These are phyloP conservation scores for Exsudoporus frostii DNA, from an alignment of 768 basidiomycete genomes.

Conservation along the genomic window DNA sequence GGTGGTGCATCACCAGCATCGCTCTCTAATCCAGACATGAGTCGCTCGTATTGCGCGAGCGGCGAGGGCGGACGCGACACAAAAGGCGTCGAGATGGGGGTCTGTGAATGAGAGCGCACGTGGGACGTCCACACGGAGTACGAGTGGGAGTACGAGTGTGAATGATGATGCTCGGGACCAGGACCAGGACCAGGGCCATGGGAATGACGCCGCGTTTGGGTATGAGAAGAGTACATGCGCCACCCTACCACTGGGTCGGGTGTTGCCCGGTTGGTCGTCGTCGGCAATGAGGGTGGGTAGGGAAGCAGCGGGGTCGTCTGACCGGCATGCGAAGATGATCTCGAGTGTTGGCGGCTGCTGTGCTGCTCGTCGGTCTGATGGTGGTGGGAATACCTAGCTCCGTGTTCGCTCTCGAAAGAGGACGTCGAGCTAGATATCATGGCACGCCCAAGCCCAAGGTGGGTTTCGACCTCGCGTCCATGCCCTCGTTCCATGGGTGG, in stretches of 20 bases:
- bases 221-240: neutral
- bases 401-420: constrained; percentile 24
- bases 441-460: constrained; percentile 21
- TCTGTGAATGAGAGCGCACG: neutral
- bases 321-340: neutral
- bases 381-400: neutral
- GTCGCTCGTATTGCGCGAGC: constrained; percentile 64
- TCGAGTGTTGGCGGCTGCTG: neutral
- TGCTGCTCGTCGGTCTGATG: neutral
- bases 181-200: no score
- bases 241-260: neutral
- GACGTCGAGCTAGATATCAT: constrained; percentile 29
- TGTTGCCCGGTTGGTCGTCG: neutral
- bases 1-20: constrained; percentile 86
- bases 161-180: neutral
- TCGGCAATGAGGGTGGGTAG: neutral
- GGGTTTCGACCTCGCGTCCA: constrained; percentile 14
- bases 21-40: constrained; percentile 84
- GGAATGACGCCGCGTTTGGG: neutral
- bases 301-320: neutral
- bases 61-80: constrained; percentile 20
- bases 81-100: constrained; percentile 2
- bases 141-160: neutral
- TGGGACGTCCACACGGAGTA: neutral
- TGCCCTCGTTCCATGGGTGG: neutral